Base-by-base conservation (phyloP, 2,329 filamentous ascomycete genomes). In the Penicillium sp. region DNA sequence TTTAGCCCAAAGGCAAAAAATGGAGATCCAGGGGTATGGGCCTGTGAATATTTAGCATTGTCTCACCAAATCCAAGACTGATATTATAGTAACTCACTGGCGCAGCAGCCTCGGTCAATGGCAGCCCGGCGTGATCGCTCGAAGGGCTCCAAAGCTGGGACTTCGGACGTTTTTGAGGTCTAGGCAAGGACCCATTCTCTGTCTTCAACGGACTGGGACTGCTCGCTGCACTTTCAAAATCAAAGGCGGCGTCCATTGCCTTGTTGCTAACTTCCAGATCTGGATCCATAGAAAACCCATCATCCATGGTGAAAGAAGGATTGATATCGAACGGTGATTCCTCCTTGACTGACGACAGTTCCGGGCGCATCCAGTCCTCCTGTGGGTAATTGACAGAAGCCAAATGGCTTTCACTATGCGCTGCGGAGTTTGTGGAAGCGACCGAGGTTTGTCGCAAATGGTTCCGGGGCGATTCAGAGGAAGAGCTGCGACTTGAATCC, bases 181-280 rank as follows among this genome's bases (percentile, higher is more conserved):
- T 69, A 35, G 63, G 51, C 36, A 61, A 61, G 36, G 61, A 57
- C 18, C 60, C 59, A 18, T 61, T 57, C 42, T 69, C 70, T 32
- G 55, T 57, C 47, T 70, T 76, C 54, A 74, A 65, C 36, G 67
- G 75, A 56, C 74, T 78, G 2, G 76, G 76, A 34, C 75, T 78
- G 61, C 75, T 78, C 7, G 74, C 76, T 30, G 76, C 76, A 55
- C 75, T 78, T 40, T 78, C 76, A 57, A 78, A 78, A 58, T 78
- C 76, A 54, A 78, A 78, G 11, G 74, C 75, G 27, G 75, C 76
- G 59, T 76, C 75, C 76, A 79, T 78, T 14, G 74, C 74, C 57
- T 71, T 74, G 56, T 78, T 78, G 53, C 74, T 78, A 7, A 67
- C 71, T 56, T 78, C 76, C 40, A 77, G 61, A 47, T 78, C 76